Evolutionary conservation across 1,139 yeast species (phyloP).

Genomic region (Blastobotrys indianensis): DNA sequence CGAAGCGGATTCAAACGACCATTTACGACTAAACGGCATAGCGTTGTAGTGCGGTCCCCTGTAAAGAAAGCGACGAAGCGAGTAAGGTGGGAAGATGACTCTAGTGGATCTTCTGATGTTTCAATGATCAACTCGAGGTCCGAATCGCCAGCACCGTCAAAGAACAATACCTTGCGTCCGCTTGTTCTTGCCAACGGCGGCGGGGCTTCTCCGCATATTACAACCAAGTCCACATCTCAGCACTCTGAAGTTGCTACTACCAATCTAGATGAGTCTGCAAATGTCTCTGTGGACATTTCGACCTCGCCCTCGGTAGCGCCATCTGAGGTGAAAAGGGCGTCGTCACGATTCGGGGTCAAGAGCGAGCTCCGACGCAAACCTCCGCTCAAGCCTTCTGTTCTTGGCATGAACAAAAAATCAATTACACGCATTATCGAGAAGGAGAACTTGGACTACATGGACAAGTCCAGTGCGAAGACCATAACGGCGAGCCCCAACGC

Average conservation of each 20-base stretch:
- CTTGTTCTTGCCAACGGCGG: too few species aligned
- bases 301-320: too few species aligned
- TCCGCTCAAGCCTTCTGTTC: constrained; percentile 12
- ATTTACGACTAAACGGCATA: constrained; percentile 13
- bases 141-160: too few species aligned
- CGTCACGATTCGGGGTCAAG: constrained; percentile 21
- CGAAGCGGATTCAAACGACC: constrained; percentile 13
- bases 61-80: constrained; percentile 23
- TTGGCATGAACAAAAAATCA: constrained; percentile 18
- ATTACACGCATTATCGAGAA: constrained; percentile 17
- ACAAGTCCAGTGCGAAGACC: too few species aligned
- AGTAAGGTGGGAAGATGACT: constrained; percentile 29
- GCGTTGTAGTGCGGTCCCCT: constrained; percentile 21
- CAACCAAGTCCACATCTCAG: too few species aligned
- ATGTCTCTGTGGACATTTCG: too few species aligned
- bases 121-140: constrained; percentile 2
- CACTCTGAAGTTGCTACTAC: too few species aligned
- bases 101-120: constrained; percentile 5
- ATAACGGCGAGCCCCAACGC: too few species aligned
- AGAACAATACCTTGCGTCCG: too few species aligned
- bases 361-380: constrained; percentile 22
- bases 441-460: constrained; percentile 15
- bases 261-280: too few species aligned
- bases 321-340: too few species aligned
- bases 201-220: too few species aligned